Conservation (phyloP, 2,329 filamentous ascomycete species). For the Stemphylium lycopersici region DNA sequence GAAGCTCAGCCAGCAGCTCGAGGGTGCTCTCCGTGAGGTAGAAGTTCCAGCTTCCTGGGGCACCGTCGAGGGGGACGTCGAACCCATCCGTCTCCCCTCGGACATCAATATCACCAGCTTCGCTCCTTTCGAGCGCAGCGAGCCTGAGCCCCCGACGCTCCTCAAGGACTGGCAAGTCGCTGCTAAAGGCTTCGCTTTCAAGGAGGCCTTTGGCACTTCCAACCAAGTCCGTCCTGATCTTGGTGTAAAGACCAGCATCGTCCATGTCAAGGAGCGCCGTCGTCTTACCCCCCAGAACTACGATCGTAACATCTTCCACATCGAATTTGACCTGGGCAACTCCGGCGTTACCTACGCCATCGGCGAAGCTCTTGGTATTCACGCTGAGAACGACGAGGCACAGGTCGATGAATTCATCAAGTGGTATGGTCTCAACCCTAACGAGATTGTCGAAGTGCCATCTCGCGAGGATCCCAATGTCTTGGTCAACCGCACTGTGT, state of each 20-base stretch:
- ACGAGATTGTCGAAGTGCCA: constrained; percentile 89
- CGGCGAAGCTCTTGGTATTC: constrained; percentile 94
- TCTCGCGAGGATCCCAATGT: constrained; percentile 76
- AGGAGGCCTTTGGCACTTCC: constrained; percentile 85
- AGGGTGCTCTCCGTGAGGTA: constrained; percentile 72
- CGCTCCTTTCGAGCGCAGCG: constrained; percentile 75
- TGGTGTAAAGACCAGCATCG: constrained; percentile 81
- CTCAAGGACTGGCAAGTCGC: constrained; percentile 81
- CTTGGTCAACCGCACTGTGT: constrained; percentile 87
- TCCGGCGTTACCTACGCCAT: constrained; percentile 96
- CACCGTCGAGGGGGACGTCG: constrained; percentile 66
- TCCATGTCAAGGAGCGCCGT: constrained; percentile 94
- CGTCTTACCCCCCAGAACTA: constrained; percentile 86
- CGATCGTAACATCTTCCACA: constrained; percentile 99
- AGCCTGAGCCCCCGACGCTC: constrained; percentile 68
- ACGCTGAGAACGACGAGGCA: constrained; percentile 86
- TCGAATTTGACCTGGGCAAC: constrained; percentile 93
- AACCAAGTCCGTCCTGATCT: constrained; percentile 82
- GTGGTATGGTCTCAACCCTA: constrained; percentile 82
- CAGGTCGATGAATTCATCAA: constrained; percentile 86
- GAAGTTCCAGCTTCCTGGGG: constrained; percentile 83
- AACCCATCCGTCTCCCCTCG: constrained; percentile 61
- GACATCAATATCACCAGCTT: constrained; percentile 83
- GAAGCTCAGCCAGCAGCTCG: constrained; percentile 65
- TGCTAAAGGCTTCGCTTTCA: constrained; percentile 89